These are phyloP conservation scores for Leccinellum luteum DNA, from an alignment of 768 basidiomycete genomes.

Conservation along the genomic window DNA sequence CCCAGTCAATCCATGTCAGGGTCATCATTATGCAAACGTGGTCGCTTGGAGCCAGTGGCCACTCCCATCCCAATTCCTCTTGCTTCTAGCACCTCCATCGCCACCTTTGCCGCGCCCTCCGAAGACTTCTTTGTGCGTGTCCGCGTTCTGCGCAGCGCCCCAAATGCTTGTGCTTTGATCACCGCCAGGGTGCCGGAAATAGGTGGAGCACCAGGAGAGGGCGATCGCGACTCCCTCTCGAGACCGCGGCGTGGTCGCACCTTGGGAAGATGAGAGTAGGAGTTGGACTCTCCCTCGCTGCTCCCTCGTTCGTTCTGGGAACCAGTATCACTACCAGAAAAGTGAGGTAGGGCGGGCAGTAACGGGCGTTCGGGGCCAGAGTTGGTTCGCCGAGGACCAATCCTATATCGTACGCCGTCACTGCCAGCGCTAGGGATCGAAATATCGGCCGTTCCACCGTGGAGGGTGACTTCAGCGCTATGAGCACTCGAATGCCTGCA, in stretches of 20 bases:
- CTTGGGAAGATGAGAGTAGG: conserved; percentile 41
- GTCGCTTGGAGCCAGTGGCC: conserved; percentile 36
- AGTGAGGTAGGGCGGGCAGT: conserved; percentile 46
- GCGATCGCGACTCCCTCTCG: conserved; percentile 46
- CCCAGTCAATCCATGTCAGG: conserved; percentile 37
- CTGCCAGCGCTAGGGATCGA: conserved; percentile 49
- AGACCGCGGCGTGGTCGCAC: conserved; percentile 48
- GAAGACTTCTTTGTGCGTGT: conserved; percentile 69
- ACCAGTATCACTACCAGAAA: conserved; percentile 50
- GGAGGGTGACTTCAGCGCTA: conserved; percentile 62
- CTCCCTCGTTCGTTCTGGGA: conserved; percentile 52
- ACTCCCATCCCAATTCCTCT: conserved; percentile 64
- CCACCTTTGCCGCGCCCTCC: conserved; percentile 69
- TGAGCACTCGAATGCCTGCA: conserved; percentile 55
- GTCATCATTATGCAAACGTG: conserved; percentile 53
- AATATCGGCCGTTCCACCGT: conserved; percentile 72
- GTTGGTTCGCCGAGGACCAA: conserved; percentile 47
- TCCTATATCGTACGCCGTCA: conserved; percentile 61
- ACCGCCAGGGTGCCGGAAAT: conserved; percentile 84
- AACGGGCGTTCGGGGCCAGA: conserved; percentile 48
- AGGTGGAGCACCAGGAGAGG: conserved; percentile 44
- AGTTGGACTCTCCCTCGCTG: conserved; percentile 52
- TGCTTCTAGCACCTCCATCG: conserved; percentile 78
- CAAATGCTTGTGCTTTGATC: conserved; percentile 89
- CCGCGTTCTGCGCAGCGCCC: conserved; percentile 76